Evolutionary conservation across 2,329 filamentous ascomycete species (phyloP).

Genomic region (Colletotrichum eremochloae): DNA sequence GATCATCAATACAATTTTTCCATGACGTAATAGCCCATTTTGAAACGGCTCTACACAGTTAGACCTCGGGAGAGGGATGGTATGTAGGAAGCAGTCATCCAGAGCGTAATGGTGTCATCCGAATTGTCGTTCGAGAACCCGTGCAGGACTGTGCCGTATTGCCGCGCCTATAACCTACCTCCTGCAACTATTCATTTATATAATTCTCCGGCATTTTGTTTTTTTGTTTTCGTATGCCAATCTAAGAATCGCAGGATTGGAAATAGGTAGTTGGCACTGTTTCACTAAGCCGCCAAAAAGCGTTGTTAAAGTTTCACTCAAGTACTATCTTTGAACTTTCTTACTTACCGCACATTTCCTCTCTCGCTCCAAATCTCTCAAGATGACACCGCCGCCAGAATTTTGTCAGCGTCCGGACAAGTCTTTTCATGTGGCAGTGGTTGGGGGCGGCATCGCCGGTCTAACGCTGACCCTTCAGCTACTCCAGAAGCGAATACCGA

Average conservation of each 20-base stretch:
- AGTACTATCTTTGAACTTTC: neutral
- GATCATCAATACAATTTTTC: neutral
- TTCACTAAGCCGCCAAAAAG: neutral
- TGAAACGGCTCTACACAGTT: neutral
- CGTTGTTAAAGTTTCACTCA: neutral
- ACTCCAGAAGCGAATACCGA: constrained; percentile 56
- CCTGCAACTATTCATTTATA: neutral
- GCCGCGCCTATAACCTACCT: neutral
- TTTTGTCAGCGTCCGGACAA: constrained; percentile 30
- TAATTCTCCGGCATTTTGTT: neutral
- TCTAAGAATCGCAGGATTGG: neutral
- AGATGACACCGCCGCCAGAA: constrained; percentile 33
- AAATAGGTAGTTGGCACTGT: neutral
- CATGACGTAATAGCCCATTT: neutral
- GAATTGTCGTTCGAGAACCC: neutral
- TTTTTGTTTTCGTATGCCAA: no score
- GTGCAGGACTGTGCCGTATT: neutral
- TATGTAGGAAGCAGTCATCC: no score
- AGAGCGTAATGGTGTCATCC: constrained; percentile 7
- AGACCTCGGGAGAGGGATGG: neutral
- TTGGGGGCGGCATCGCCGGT: constrained; percentile 67
- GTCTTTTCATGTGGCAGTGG: constrained; percentile 55
- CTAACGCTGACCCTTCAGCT: constrained; percentile 61
- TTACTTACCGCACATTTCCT: neutral
- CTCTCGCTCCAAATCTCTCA: neutral